phyloP scores from a whole-genome alignment of 78 protist species.

The Pigoraptor vietnamica region DNA sequence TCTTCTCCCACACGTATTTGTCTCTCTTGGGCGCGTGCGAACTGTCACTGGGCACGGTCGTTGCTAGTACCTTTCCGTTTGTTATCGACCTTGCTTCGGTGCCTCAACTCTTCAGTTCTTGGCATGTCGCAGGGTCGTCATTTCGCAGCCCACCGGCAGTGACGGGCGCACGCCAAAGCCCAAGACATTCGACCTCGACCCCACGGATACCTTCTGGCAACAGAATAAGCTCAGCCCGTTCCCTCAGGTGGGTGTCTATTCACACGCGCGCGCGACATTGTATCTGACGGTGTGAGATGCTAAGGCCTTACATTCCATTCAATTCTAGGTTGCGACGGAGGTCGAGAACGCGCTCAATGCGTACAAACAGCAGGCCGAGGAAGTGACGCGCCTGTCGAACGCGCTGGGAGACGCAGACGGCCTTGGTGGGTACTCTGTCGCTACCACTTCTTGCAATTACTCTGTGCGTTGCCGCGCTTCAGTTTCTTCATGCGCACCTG shows the following conservation, averaged over 20 bases:
- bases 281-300: too few species aligned
- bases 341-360: neutral
- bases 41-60: neutral
- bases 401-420: neutral
- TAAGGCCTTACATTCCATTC: too few species aligned
- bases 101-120: neutral
- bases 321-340: neutral
- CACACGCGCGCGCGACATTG: neutral
- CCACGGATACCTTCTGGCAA: slow-evolving; percentile 61
- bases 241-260: slow-evolving; percentile 12
- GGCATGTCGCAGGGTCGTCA: neutral
- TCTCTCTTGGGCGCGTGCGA: neutral
- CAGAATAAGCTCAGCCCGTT: slow-evolving; percentile 47
- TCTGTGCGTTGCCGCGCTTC: neutral
- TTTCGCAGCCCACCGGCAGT: neutral
- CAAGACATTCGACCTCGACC: slow-evolving; percentile 47
- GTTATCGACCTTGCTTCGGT: neutral
- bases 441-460: too few species aligned
- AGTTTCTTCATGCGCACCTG: neutral
- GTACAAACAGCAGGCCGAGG: neutral
- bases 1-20: too few species aligned
- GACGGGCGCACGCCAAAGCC: neutral
- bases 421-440: too few species aligned
- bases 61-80: neutral
- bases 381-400: neutral